Conservation (phyloP, 352 stramenopile genomes). For the Phytophthora quininea region DNA sequence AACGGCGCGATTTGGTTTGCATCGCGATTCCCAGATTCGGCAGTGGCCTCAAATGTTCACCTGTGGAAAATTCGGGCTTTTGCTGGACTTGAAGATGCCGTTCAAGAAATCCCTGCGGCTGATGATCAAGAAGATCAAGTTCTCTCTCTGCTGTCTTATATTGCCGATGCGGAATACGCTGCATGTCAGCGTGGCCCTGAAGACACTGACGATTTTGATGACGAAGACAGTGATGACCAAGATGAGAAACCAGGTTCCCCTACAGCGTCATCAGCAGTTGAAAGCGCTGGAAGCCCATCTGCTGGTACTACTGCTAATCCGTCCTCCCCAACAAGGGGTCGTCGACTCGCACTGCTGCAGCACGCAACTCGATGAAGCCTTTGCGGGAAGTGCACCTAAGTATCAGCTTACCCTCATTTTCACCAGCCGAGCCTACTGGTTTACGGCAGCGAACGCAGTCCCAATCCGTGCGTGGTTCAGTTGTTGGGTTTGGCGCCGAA, state of each 20-base stretch:
- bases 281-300: constrained; percentile 2
- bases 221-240: constrained; percentile 53
- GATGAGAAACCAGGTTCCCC: constrained; percentile 20
- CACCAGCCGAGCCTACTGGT: constrained; percentile 46
- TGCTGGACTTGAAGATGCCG: constrained; percentile 39
- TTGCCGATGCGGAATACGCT: constrained; percentile 81
- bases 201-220: constrained; percentile 54
- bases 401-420: constrained; percentile 73
- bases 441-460: constrained; percentile 36
- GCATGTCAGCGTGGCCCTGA: constrained; percentile 63
- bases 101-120: constrained; percentile 67
- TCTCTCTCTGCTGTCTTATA: constrained; percentile 84
- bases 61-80: constrained; percentile 85
- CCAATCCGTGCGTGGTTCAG: constrained; percentile 22
- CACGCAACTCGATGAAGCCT: constrained; percentile 70
- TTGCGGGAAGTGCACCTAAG: constrained; percentile 70
- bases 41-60: constrained; percentile 77
- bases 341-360: constrained; percentile 56
- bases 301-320: constrained; percentile 1
- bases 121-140: constrained; percentile 76
- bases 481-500: constrained; percentile 15
- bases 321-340: constrained; percentile 28
- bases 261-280: constrained; percentile 7
- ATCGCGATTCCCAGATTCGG: constrained; percentile 77
- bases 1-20: constrained; percentile 82